Evolutionary conservation across 768 basidiomycete genomes (phyloP).

Genomic region (Boletus eberwhitei): DNA sequence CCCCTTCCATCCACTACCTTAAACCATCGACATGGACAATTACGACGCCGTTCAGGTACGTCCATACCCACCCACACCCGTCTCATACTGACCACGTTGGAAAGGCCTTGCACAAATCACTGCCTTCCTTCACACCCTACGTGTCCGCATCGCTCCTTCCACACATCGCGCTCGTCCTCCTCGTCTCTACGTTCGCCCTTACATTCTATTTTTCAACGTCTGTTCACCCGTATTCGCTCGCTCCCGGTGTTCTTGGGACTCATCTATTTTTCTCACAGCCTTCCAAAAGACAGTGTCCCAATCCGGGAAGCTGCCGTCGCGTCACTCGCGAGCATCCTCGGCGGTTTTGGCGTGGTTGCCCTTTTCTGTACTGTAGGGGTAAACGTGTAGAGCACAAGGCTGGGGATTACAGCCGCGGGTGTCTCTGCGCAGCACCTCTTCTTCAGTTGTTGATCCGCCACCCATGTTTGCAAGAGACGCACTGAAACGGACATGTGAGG

Average conservation of each 20-base stretch:
- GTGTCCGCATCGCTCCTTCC: slow-evolving; percentile 69
- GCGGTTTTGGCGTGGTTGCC: slow-evolving; percentile 86
- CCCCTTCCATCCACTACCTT: background rate
- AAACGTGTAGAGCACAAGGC: slow-evolving; percentile 28
- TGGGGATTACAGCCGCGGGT: background rate
- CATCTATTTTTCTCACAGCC: slow-evolving; percentile 41
- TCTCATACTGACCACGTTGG: slow-evolving; percentile 4
- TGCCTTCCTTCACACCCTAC: slow-evolving; percentile 70
- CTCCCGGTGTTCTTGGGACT: background rate
- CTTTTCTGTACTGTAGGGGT: slow-evolving; percentile 52
- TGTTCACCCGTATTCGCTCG: slow-evolving; percentile 25
- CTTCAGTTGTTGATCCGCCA: slow-evolving; percentile 78
- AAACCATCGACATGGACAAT: slow-evolving; percentile 44
- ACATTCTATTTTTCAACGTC: slow-evolving; percentile 91
- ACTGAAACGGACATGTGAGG: slow-evolving; percentile 42
- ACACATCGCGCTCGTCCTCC: slow-evolving; percentile 68
- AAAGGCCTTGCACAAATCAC: slow-evolving; percentile 59
- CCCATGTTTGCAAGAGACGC: slow-evolving; percentile 70
- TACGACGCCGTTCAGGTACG: slow-evolving; percentile 56
- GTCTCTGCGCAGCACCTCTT: background rate
- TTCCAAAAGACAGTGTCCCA: slow-evolving; percentile 69
- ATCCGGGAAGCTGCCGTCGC: slow-evolving; percentile 70
- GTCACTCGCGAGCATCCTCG: slow-evolving; percentile 68
- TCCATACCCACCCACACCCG: background rate
- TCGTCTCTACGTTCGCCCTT: slow-evolving; percentile 74